These are phyloP conservation scores for Aegilops sharonensis DNA, from an alignment of 176 grass and related monocot genomes.

Conservation along the genomic window DNA sequence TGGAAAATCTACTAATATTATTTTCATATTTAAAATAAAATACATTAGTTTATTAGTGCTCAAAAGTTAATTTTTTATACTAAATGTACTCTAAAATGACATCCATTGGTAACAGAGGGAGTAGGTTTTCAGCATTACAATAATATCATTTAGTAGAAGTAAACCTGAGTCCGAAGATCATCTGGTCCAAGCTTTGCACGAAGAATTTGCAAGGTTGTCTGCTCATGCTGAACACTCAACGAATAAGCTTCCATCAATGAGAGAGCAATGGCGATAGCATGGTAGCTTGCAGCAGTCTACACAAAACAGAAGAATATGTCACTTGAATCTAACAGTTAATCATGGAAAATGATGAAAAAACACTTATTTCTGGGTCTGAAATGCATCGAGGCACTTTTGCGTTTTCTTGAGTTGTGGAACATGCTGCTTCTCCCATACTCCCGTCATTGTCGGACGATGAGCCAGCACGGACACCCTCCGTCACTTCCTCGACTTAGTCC, in stretches of 20 bases:
- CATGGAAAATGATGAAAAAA: not conserved
- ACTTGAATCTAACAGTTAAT: conserved; percentile 26
- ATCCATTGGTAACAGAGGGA: not conserved
- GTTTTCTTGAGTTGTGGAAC: not conserved
- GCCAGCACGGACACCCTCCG: not conserved
- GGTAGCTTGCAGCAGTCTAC: conserved; percentile 98
- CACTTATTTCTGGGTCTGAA: not conserved
- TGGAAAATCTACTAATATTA: conserved; percentile 20
- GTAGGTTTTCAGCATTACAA: conserved; percentile 16
- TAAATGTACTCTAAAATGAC: not conserved
- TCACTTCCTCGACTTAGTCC: not conserved
- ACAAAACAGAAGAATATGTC: conserved; percentile 33
- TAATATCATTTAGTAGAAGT: conserved; percentile 17
- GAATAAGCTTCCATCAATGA: conserved; percentile 99
- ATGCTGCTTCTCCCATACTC: not conserved
- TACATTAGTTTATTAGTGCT: not conserved
- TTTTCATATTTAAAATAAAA: not conserved
- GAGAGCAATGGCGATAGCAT: conserved; percentile 98
- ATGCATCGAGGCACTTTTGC: not conserved
- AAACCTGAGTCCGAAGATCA: conserved; percentile 91
- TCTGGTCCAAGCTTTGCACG: conserved; percentile 95
- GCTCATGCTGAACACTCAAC: conserved; percentile 99
- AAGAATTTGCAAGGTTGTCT: conserved; percentile 98
- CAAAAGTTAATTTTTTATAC: conserved; percentile 9
- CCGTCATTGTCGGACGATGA: not conserved